Evolutionary conservation across 805 yeast species (phyloP).

Genomic region (Ogataea nonfermentans): DNA sequence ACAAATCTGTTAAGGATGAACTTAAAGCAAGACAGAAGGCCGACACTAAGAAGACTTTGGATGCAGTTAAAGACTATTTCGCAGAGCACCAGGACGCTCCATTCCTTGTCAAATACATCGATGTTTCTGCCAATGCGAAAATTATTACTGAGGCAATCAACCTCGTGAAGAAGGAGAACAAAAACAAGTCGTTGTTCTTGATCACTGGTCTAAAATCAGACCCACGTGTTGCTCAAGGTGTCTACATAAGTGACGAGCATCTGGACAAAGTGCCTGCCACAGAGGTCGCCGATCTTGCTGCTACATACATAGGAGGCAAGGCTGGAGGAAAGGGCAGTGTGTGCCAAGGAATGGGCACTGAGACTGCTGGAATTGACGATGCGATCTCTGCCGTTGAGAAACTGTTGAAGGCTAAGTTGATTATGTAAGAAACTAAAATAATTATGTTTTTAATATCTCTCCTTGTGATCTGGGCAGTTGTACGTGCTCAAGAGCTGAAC

Average conservation of each 20-base stretch:
- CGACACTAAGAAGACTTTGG: slow-evolving; percentile 79
- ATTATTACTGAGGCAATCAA: slow-evolving; percentile 92
- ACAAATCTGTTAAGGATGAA: slow-evolving; percentile 86
- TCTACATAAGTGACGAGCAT: slow-evolving; percentile 75
- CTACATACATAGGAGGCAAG: slow-evolving; percentile 84
- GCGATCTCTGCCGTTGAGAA: slow-evolving; percentile 74
- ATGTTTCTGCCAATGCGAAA: slow-evolving; percentile 81
- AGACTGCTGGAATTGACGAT: slow-evolving; percentile 60
- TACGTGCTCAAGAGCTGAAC: neutral
- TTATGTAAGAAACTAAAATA: slow-evolving; percentile 13
- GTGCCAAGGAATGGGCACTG: slow-evolving; percentile 96
- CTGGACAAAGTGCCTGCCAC: slow-evolving; percentile 66
- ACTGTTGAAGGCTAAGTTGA: slow-evolving; percentile 58
- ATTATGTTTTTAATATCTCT: slow-evolving; percentile 6
- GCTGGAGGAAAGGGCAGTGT: slow-evolving; percentile 98
- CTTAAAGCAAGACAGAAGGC: slow-evolving; percentile 83
- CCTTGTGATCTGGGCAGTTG: slow-evolving; percentile 1
- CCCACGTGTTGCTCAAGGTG: slow-evolving; percentile 91
- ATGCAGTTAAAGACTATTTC: slow-evolving; percentile 71
- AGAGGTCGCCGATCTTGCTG: slow-evolving; percentile 69
- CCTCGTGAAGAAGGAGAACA: slow-evolving; percentile 71
- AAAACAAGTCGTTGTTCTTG: slow-evolving; percentile 73
- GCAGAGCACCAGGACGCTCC: slow-evolving; percentile 49
- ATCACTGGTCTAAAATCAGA: slow-evolving; percentile 62
- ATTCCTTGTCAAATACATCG: slow-evolving; percentile 65